Conservation (phyloP, 345 rosid species). For the Lenwebbia sp. region DNA sequence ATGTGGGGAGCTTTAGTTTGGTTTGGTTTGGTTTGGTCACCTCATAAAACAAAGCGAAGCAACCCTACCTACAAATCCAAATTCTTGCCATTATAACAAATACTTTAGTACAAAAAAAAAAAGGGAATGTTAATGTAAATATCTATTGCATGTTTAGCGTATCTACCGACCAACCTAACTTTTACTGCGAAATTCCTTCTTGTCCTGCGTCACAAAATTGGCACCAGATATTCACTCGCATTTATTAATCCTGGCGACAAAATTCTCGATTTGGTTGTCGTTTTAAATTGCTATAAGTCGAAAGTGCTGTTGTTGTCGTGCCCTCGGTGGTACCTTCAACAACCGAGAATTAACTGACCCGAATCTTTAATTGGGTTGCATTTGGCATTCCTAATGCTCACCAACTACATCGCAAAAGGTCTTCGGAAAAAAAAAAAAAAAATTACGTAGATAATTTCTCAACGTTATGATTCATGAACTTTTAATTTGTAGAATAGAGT, state of each 20-base stretch:
- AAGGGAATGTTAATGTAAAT: not conserved
- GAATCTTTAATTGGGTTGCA: not conserved
- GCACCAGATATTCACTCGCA: not conserved
- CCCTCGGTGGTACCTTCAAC: not conserved
- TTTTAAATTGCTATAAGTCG: not conserved
- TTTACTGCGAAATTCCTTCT: not conserved
- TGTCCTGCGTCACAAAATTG: not conserved
- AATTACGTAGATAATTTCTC: too few relatives aligned
- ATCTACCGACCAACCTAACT: not conserved
- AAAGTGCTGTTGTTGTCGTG: too few relatives aligned
- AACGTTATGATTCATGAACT: too few relatives aligned
- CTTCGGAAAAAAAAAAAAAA: not conserved
- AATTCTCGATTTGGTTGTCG: not conserved
- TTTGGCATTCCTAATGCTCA: not conserved
- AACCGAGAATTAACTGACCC: not conserved
- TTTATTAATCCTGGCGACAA: not conserved
- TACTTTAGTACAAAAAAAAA: not conserved
- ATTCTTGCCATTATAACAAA: not conserved
- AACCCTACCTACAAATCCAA: not conserved
- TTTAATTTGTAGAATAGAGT: too few relatives aligned
- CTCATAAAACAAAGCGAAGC: not conserved
- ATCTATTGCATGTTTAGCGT: not conserved
- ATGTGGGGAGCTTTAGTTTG: not conserved
- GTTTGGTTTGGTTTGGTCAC: not conserved
- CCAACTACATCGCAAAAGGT: not conserved